These are phyloP conservation scores for Aspergillus bombycis DNA, from an alignment of 2,329 filamentous ascomycete species.

Conservation along the genomic window DNA sequence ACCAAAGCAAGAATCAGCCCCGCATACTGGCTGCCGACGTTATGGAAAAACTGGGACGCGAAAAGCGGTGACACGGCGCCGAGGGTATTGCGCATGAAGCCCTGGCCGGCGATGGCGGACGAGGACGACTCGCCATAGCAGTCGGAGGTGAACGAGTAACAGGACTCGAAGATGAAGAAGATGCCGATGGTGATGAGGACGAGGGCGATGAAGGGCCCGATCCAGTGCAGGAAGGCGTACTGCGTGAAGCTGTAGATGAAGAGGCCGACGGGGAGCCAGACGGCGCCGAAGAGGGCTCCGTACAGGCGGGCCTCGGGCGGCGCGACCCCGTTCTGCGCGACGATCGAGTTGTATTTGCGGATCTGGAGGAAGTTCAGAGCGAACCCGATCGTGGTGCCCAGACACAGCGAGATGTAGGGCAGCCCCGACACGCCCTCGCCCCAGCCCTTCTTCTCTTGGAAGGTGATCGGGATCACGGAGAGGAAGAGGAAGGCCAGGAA, in stretches of 20 bases:
- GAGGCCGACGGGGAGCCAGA: conserved; percentile 53
- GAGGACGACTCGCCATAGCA: conserved; percentile 52
- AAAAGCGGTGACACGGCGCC: conserved; percentile 58
- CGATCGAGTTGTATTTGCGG: conserved; percentile 52
- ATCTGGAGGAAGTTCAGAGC: conserved; percentile 55
- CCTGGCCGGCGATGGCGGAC: conserved; percentile 53
- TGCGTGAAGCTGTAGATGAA: conserved; percentile 61
- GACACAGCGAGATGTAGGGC: conserved; percentile 55
- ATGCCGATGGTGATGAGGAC: conserved; percentile 57
- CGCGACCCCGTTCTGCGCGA: conserved; percentile 35
- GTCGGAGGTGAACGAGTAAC: conserved; percentile 56
- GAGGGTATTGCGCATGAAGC: conserved; percentile 57
- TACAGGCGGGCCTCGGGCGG: conserved; percentile 53
- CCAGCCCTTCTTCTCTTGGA: conserved; percentile 57
- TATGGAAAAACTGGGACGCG: conserved; percentile 57
- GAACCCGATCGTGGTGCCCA: conserved; percentile 55
- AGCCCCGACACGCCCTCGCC: conserved; percentile 53
- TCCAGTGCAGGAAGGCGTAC: conserved; percentile 53
- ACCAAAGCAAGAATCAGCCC: conserved; percentile 54
- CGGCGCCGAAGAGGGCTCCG: conserved; percentile 52
- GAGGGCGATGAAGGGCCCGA: conserved; percentile 53
- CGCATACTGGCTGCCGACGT: conserved; percentile 57
- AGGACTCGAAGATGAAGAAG: conserved; percentile 51
- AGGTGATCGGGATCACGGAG: conserved; percentile 55
- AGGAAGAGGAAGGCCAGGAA: conserved; percentile 59